Evolutionary conservation across 1,284 basidiomycete species (phyloP).

Genomic region (Wolfiporia cocos): DNA sequence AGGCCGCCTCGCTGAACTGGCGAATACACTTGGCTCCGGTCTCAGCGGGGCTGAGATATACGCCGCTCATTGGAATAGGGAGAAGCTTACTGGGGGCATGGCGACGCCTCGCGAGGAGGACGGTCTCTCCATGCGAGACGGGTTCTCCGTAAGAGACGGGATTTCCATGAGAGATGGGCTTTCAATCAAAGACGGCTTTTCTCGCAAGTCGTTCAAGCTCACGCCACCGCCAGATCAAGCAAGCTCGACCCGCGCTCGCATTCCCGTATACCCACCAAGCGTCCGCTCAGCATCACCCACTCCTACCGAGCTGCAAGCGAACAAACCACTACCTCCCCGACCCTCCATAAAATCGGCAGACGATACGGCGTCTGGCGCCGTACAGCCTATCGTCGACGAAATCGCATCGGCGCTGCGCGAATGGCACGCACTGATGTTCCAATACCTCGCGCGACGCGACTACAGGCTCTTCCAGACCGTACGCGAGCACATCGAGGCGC

Average conservation of each 20-base stretch:
- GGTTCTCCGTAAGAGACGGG: conserved; percentile 19
- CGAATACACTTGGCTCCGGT: conserved; percentile 36
- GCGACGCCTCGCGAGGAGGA: conserved; percentile 53
- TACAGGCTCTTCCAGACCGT: conserved; percentile 89
- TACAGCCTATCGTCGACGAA: conserved; percentile 93
- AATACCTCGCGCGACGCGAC: conserved; percentile 83
- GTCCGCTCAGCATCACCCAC: conserved; percentile 52
- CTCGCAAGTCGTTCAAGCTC: conserved; percentile 59
- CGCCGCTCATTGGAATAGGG: conserved; percentile 32
- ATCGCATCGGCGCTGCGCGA: conserved; percentile 94
- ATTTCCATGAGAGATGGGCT: conserved; percentile 31
- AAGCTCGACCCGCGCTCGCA: conserved; percentile 60
- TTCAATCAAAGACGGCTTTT: conserved; percentile 21
- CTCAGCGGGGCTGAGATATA: conserved; percentile 28
- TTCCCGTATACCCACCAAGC: conserved; percentile 65
- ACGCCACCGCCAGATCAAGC: conserved; percentile 69
- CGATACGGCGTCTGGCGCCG: conserved; percentile 77
- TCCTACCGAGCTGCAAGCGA: conserved; percentile 52
- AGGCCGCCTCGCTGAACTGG: conserved; percentile 73
- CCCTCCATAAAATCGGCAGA: conserved; percentile 92
- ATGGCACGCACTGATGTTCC: conserved; percentile 91
- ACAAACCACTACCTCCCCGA: conserved; percentile 84
- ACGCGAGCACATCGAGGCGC: conserved; percentile 84
- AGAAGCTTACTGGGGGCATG: conserved; percentile 27
- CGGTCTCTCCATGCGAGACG: conserved; percentile 26